Conservation (phyloP, 768 basidiomycete species). For the Hebeloma cylindrosporum region DNA sequence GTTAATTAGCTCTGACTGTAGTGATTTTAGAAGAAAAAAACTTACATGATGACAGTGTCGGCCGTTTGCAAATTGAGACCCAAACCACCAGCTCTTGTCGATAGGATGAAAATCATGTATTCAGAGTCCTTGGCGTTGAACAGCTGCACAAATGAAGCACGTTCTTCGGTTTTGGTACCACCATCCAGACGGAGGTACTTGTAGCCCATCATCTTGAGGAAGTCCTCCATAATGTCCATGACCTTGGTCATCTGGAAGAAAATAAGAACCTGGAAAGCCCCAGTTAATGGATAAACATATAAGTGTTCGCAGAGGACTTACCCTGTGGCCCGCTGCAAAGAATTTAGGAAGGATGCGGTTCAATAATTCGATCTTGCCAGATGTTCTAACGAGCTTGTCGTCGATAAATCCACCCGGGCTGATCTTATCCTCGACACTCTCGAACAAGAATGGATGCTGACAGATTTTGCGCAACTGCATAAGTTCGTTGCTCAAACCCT, state of each 20-base stretch:
- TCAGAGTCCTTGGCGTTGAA: constrained; percentile 92
- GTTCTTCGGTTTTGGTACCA: constrained; percentile 94
- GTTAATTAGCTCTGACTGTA: neutral
- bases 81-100: constrained; percentile 90
- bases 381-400: constrained; percentile 79
- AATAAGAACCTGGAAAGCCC: constrained; percentile 72
- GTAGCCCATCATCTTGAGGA: constrained; percentile 82
- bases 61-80: constrained; percentile 95
- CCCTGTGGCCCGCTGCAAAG: constrained; percentile 88
- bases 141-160: constrained; percentile 78
- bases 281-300: neutral
- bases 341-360: constrained; percentile 93
- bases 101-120: constrained; percentile 89
- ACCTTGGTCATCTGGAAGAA: constrained; percentile 99
- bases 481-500: constrained; percentile 89
- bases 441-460: constrained; percentile 96
- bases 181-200: constrained; percentile 93
- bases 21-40: constrained; percentile 13
- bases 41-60: constrained; percentile 93
- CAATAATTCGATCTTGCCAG: constrained; percentile 93
- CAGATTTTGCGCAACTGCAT: constrained; percentile 99
- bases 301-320: constrained; percentile 31
- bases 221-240: constrained; percentile 98
- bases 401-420: constrained; percentile 81
- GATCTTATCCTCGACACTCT: constrained; percentile 92